Conservation (phyloP, 805 yeast species). For the Tetrapisispora taiwanensis region DNA sequence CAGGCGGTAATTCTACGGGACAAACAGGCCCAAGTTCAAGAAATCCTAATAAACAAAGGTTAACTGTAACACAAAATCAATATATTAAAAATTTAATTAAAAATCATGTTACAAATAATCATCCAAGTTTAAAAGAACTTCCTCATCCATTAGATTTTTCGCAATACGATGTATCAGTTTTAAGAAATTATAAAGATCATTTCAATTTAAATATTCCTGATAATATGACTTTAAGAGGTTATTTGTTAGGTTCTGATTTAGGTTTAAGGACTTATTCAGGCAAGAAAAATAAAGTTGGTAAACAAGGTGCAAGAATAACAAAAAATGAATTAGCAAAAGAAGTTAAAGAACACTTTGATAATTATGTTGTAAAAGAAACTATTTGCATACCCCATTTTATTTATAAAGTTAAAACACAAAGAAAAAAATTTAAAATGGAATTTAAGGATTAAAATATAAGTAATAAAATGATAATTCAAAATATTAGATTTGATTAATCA, state of each 20-base stretch:
- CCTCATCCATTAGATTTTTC: constrained; percentile 62
- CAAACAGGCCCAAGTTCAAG: constrained; percentile 7
- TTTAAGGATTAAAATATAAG: constrained; percentile 16
- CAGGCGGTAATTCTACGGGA: not conserved
- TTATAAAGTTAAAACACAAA: constrained; percentile 71
- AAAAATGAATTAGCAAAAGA: constrained; percentile 51
- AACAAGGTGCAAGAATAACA: constrained; percentile 34
- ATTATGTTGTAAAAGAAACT: constrained; percentile 57
- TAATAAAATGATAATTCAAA: too few relatives aligned
- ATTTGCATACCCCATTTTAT: constrained; percentile 83
- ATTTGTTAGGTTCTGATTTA: constrained; percentile 54
- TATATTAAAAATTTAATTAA: constrained; percentile 52
- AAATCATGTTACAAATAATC: constrained; percentile 65
- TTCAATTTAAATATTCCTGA: constrained; percentile 49
- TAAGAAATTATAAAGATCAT: constrained; percentile 58
- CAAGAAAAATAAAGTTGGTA: constrained; percentile 14
- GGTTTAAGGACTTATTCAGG: constrained; percentile 56
- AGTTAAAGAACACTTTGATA: constrained; percentile 59
- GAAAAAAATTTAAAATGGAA: constrained; percentile 34
- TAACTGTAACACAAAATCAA: constrained; percentile 54
- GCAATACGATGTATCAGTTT: constrained; percentile 46
- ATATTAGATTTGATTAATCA: too few relatives aligned
- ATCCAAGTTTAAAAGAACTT: constrained; percentile 47
- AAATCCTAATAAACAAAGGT: constrained; percentile 28
- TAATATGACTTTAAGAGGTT: constrained; percentile 59